Evolutionary conservation across 2,329 filamentous ascomycete species (phyloP).

Genomic region (Pezicula rhizophila): DNA sequence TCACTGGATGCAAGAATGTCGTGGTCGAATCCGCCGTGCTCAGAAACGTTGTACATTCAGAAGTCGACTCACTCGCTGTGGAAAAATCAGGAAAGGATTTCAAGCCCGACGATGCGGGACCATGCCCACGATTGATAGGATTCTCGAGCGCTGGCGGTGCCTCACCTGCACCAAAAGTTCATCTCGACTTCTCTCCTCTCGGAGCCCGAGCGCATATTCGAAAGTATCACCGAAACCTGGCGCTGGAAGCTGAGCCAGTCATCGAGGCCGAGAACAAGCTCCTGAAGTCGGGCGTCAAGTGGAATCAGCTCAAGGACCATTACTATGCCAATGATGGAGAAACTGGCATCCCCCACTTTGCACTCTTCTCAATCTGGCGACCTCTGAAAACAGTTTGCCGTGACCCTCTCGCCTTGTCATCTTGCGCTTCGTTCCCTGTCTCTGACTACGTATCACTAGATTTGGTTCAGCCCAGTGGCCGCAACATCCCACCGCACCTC

Average conservation of each 20-base stretch:
- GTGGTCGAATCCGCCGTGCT: constrained; percentile 21
- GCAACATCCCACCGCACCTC: neutral
- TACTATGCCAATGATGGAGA: neutral
- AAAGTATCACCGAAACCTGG: constrained; percentile 19
- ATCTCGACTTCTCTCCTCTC: constrained; percentile 24
- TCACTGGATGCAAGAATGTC: constrained; percentile 23
- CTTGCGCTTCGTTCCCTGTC: constrained; percentile 6
- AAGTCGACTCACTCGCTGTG: constrained; percentile 18
- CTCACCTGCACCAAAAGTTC: constrained; percentile 24
- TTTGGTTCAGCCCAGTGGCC: constrained; percentile 5
- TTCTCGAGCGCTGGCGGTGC: constrained; percentile 15
- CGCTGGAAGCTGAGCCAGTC: constrained; percentile 13
- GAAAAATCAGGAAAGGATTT: constrained; percentile 3
- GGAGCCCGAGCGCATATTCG: constrained; percentile 23
- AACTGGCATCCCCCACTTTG: constrained; percentile 14
- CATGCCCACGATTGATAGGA: constrained; percentile 21
- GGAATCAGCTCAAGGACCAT: constrained; percentile 2
- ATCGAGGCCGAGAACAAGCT: constrained; percentile 18
- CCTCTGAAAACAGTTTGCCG: constrained; percentile 16
- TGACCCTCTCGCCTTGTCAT: constrained; percentile 15
- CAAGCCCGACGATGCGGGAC: constrained; percentile 11
- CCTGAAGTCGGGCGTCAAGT: constrained; percentile 1
- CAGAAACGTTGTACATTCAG: constrained; percentile 17
- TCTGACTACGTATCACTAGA: constrained; percentile 11
- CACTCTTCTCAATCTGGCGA: constrained; percentile 17